phyloP scores from a whole-genome alignment of 768 basidiomycete species.

The Mycena belliarum region DNA sequence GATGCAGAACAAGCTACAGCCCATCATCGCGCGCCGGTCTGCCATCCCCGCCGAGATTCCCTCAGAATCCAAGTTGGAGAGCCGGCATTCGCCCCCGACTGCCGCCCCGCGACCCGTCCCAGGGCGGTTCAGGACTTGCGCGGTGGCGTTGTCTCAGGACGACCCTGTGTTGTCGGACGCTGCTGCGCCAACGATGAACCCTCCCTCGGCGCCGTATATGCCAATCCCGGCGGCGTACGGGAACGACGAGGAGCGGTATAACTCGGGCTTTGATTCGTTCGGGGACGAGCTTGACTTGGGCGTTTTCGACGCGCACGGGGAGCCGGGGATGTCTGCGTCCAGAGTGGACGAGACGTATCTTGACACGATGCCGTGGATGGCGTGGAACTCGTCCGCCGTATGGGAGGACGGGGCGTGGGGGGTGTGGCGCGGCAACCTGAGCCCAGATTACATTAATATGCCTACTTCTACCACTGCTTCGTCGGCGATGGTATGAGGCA shows the following conservation, averaged over 20 bases:
- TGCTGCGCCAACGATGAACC: too few relatives aligned
- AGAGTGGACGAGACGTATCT: background rate
- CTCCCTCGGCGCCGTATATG: background rate
- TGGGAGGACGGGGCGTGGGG: background rate
- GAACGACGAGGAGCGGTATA: background rate
- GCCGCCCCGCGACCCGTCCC: too few relatives aligned
- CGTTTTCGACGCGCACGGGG: background rate
- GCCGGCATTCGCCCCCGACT: background rate
- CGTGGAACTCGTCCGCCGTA: background rate
- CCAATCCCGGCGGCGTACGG: background rate
- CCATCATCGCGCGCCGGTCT: slow-evolving; percentile 1
- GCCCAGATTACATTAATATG: background rate
- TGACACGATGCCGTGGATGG: too few relatives aligned
- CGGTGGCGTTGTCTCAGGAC: too few relatives aligned
- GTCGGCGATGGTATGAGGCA: too few relatives aligned
- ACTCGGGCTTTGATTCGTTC: background rate
- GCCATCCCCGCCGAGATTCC: background rate
- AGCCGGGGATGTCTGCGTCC: background rate
- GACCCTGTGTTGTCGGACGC: too few relatives aligned
- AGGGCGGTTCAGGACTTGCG: too few relatives aligned
- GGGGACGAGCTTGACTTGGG: background rate
- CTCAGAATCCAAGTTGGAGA: background rate
- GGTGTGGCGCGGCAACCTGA: background rate
- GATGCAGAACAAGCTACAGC: slow-evolving; percentile 4
- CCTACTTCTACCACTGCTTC: too few relatives aligned